Evolutionary conservation across 176 grass and related monocot genomes (phyloP), one percentile per base, ranked within the genome.

Genomic region (Cenchrus purpureus): DNA sequence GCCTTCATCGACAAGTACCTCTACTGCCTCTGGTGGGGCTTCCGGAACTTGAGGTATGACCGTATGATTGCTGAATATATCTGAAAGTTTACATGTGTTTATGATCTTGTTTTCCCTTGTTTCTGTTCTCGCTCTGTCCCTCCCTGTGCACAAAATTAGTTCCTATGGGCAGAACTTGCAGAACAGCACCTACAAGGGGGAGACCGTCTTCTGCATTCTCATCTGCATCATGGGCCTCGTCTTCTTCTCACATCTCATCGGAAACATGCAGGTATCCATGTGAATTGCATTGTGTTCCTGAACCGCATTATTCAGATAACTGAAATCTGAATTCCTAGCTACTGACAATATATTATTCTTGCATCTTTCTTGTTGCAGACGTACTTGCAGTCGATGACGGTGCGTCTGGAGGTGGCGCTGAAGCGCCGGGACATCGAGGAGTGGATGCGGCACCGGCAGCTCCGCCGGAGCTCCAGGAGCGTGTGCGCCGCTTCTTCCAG

Each of bases 21-120:
- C 31, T 98, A 94, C 85, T 98, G 96, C 87, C 93, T 98, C 73
- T 98, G 96, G 96, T 98, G 93, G 91, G 96, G 96, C 4, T 91
- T 98, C 32, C 72, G 89, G 74, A 98, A 95, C 83, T 55, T 98
- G 61, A 98, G 93, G 95, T 97, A 81, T 59, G 45, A 14, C 1
- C 4, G 6, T 1, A 7, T 1, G 0, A 9, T 8, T 58, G 11
- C 0, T 52, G 14, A 22, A 22, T 73, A 8, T 42, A 8, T 22
- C 14, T 46, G 28, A 40, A 40, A 40, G 2, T 4, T 20, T 3
- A 25, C 25, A 25, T 25, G 22, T 57, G 12, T 48, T 5, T 49
- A 32, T 62, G 54, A 46, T 19, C 20, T 45, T 60, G 31, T 4
- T 3, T 40, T 0, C 5, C 13, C 31, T n/a, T 5, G 11, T 53